Percentiles rank a stretch among this genome's conserved stretches.
Conservation (phyloP, 2,329 filamentous ascomycete species). For the Huntiella savannae region DNA sequence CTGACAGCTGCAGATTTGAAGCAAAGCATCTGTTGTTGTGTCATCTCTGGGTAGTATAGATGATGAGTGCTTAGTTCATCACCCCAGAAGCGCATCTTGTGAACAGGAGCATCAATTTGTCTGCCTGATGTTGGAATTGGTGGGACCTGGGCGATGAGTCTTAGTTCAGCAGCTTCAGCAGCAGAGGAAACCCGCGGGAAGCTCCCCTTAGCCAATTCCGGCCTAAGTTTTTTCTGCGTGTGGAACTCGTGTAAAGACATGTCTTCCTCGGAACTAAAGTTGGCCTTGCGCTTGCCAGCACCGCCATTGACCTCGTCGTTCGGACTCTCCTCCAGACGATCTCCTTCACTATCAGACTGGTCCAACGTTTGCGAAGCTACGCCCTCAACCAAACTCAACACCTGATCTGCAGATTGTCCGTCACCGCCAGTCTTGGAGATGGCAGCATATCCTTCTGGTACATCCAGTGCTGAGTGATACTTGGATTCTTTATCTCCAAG, state of each 20-base stretch:
- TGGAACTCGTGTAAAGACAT: slow-evolving; percentile 18
- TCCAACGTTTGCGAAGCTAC: slow-evolving; percentile 34
- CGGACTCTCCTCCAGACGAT: slow-evolving; percentile 2
- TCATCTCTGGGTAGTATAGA: slow-evolving; percentile 44
- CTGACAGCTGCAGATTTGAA: slow-evolving; percentile 32
- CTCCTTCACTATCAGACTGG: slow-evolving; percentile 13
- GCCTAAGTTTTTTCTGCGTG: too few species aligned
- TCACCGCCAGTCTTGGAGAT: too few species aligned
- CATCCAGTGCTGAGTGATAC: too few species aligned
- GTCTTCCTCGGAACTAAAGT: slow-evolving; percentile 32
- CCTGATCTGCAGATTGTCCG: slow-evolving; percentile 26
- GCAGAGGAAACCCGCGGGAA: slow-evolving; percentile 29
- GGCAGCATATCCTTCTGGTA: too few species aligned
- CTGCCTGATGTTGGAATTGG: slow-evolving; percentile 33
- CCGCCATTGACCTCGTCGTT: background rate
- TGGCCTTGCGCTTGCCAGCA: slow-evolving; percentile 38
- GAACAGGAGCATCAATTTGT: slow-evolving; percentile 36
- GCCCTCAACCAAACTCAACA: slow-evolving; percentile 33
- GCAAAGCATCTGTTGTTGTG: slow-evolving; percentile 35
- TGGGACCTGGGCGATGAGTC: slow-evolving; percentile 29
- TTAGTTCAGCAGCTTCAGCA: slow-evolving; percentile 23
- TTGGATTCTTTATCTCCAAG: background rate
- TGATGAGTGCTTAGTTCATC: slow-evolving; percentile 38
- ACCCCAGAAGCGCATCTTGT: slow-evolving; percentile 40
- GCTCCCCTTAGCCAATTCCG: slow-evolving; percentile 24